Conservation (phyloP, 2,329 filamentous ascomycete species). For the Botrytis galanthina region DNA sequence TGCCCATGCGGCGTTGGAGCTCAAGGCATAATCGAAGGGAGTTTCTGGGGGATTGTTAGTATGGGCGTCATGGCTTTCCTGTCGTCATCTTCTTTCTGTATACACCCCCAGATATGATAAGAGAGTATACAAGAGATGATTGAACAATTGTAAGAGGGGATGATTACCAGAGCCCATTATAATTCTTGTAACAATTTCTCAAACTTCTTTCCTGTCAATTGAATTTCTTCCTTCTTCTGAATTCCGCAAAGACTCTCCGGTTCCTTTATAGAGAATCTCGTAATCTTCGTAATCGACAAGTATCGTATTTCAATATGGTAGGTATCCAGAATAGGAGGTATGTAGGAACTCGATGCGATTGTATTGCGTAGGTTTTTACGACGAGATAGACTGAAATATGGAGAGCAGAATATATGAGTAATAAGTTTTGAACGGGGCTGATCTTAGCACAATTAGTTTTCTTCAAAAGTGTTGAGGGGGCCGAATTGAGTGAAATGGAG, state of each 20-base stretch:
- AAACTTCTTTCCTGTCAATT: neutral
- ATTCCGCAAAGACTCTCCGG: neutral
- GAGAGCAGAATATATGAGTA: constrained; percentile 1
- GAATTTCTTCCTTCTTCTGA: neutral
- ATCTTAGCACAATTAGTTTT: neutral
- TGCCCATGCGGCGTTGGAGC: constrained; percentile 70
- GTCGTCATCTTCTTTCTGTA: neutral
- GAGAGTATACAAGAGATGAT: neutral
- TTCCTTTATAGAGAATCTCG: neutral
- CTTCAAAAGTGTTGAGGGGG: constrained; percentile 14
- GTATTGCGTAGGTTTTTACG: neutral
- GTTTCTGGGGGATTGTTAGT: constrained; percentile 24
- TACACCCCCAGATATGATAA: neutral
- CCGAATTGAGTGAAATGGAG: neutral
- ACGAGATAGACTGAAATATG: neutral
- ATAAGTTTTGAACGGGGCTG: neutral
- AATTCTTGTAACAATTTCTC: neutral
- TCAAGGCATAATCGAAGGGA: constrained; percentile 58
- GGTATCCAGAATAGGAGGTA: constrained; percentile 3
- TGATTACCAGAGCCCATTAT: constrained; percentile 16
- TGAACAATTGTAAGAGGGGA: neutral
- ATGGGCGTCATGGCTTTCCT: neutral
- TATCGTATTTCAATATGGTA: neutral
- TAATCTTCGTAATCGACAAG: neutral
- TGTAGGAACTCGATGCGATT: neutral